Conservation (phyloP, 345 rosid species). For the Cardiospermum halicacabum region DNA sequence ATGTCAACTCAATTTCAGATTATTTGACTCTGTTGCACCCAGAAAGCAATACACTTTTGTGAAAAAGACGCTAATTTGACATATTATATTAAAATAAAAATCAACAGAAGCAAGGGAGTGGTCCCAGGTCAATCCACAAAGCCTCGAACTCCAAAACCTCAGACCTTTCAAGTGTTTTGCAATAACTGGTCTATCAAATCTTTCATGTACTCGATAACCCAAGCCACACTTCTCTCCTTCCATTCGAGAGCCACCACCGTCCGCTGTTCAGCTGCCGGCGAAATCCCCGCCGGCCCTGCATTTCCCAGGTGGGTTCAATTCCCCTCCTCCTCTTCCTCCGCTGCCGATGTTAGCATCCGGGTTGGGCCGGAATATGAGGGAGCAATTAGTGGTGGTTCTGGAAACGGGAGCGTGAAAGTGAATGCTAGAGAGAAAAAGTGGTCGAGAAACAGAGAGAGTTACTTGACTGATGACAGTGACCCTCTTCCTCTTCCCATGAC, state of each 20-base stretch:
- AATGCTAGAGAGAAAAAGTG: slow-evolving; percentile 67
- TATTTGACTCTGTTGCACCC: no score
- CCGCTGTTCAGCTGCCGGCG: slow-evolving; percentile 68
- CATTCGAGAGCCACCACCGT: slow-evolving; percentile 29
- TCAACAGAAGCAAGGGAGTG: no score
- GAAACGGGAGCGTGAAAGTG: slow-evolving; percentile 34
- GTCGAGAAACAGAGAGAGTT: slow-evolving; percentile 77
- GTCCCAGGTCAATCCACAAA: neutral
- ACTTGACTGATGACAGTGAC: slow-evolving; percentile 60
- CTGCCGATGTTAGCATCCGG: slow-evolving; percentile 46
- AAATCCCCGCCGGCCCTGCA: slow-evolving; percentile 42
- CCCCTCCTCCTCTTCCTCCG: slow-evolving; percentile 35
- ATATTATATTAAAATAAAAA: neutral
- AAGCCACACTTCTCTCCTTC: slow-evolving; percentile 23
- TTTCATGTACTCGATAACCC: slow-evolving; percentile 57
- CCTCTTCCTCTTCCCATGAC: slow-evolving; percentile 96
- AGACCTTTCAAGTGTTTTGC: neutral
- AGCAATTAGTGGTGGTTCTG: slow-evolving; percentile 18
- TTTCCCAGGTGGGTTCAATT: slow-evolving; percentile 44
- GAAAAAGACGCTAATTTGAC: neutral
- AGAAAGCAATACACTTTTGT: no score
- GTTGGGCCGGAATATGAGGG: slow-evolving; percentile 41
- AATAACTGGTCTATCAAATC: neutral
- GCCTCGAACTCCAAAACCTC: neutral
- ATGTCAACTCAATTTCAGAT: no score